These are phyloP conservation scores for Aspergillus hortae DNA, from an alignment of 2,329 filamentous ascomycete genomes.

Conservation along the genomic window DNA sequence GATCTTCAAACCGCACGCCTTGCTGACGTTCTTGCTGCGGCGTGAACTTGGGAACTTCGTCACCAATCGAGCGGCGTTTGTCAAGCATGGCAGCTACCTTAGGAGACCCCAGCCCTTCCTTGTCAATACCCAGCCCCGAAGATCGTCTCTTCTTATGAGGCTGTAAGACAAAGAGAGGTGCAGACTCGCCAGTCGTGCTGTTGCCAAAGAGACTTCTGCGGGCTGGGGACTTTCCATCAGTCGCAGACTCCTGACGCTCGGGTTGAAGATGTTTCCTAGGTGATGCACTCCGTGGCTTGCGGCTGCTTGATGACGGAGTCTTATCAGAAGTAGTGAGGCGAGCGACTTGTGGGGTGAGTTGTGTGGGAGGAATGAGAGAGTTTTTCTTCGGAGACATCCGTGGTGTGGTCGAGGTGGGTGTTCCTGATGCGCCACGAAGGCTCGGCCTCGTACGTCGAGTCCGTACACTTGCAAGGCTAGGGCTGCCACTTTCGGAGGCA, in stretches of 20 bases:
- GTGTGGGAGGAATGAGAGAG: conserved; percentile 36
- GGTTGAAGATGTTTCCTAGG: conserved; percentile 47
- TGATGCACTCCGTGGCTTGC: conserved; percentile 46
- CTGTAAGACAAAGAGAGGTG: conserved; percentile 62
- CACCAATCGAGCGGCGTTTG: conserved; percentile 67
- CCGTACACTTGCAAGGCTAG: conserved; percentile 53
- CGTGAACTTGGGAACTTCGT: conserved; percentile 61
- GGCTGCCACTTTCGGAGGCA: conserved; percentile 52
- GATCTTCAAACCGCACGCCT: conserved; percentile 63
- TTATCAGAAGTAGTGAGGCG: conserved; percentile 49
- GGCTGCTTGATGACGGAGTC: conserved; percentile 48
- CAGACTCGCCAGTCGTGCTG: conserved; percentile 54
- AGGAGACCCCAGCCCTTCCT: conserved; percentile 70
- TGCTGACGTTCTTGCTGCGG: conserved; percentile 44
- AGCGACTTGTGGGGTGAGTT: conserved; percentile 43
- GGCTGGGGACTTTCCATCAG: conserved; percentile 33
- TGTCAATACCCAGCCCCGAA: conserved; percentile 67
- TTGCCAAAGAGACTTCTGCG: conserved; percentile 52
- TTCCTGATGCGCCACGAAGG: conserved; percentile 40
- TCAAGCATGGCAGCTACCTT: conserved; percentile 69
- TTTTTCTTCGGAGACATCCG: conserved; percentile 40
- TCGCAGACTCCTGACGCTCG: conserved; percentile 37
- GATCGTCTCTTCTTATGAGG: conserved; percentile 55
- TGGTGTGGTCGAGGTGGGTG: conserved; percentile 38
- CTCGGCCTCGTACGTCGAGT: conserved; percentile 47